These are phyloP conservation scores for Neoboletus subvelutipes DNA, from an alignment of 768 basidiomycete genomes.

Conservation along the genomic window DNA sequence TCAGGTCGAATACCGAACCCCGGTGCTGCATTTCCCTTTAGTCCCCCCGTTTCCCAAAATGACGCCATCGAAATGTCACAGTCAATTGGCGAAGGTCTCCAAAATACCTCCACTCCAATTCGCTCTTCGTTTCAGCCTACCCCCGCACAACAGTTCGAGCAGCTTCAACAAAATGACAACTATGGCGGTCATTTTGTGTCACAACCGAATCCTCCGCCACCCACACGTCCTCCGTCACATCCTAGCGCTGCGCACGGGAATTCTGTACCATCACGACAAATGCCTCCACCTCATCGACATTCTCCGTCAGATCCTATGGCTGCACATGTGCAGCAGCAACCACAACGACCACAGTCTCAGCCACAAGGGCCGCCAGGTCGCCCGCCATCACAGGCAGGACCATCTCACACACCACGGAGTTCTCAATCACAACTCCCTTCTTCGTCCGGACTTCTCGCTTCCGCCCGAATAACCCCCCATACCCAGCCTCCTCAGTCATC, in stretches of 20 bases:
- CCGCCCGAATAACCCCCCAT: constrained; percentile 37
- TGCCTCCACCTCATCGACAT: constrained; percentile 41
- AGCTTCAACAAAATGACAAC: constrained; percentile 46
- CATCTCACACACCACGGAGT: constrained; percentile 48
- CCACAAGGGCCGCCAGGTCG: constrained; percentile 50
- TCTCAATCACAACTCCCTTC: constrained; percentile 37
- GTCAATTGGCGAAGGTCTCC: constrained; percentile 39
- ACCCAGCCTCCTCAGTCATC: constrained; percentile 34
- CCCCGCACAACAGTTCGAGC: constrained; percentile 63
- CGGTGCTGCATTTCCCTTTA: constrained; percentile 42
- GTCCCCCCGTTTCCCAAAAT: constrained; percentile 50
- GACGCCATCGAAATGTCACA: constrained; percentile 46
- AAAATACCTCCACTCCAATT: constrained; percentile 35
- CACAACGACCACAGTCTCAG: constrained; percentile 60
- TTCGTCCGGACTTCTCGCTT: constrained; percentile 24
- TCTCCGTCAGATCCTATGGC: constrained; percentile 49
- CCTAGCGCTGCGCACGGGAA: constrained; percentile 32
- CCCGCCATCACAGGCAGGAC: constrained; percentile 50
- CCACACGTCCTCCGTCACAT: constrained; percentile 46
- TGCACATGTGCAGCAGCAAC: constrained; percentile 37
- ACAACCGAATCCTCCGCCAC: constrained; percentile 40
- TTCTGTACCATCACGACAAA: constrained; percentile 33
- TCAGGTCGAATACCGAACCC: constrained; percentile 36
- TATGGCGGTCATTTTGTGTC: constrained; percentile 36
- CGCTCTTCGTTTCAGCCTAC: constrained; percentile 51